Evolutionary conservation across 768 basidiomycete species (phyloP).

Genomic region (Mycena floridula): DNA sequence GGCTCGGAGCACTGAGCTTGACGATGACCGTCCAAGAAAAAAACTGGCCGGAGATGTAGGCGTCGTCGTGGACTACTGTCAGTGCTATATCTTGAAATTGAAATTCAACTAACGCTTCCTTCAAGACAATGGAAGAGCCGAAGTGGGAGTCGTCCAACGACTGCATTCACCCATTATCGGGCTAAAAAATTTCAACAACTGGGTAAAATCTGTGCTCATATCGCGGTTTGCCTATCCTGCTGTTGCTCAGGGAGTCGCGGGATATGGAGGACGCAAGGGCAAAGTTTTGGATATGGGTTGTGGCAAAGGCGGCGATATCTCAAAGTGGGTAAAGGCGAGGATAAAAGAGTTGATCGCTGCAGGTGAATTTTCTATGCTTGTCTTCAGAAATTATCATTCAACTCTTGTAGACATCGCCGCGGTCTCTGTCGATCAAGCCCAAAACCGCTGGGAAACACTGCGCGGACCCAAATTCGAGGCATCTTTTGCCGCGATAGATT

Average conservation of each 20-base stretch:
- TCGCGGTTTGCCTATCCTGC: constrained; percentile 79
- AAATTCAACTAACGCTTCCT: constrained; percentile 2
- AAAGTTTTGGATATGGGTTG: constrained; percentile 95
- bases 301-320: constrained; percentile 97
- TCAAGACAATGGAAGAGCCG: constrained; percentile 87
- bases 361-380: constrained; percentile 39
- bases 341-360: constrained; percentile 76
- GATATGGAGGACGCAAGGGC: constrained; percentile 37
- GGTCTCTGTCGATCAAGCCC: constrained; percentile 87
- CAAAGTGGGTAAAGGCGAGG: constrained; percentile 88
- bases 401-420: constrained; percentile 71
- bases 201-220: constrained; percentile 97
- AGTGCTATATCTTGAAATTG: constrained; percentile 15
- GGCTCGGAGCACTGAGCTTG: constrained; percentile 27
- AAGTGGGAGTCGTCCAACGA: constrained; percentile 82
- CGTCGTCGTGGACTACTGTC: constrained; percentile 75
- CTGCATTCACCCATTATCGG: constrained; percentile 92
- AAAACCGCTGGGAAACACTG: constrained; percentile 53
- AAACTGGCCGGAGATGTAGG: constrained; percentile 64
- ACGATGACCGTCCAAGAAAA: constrained; percentile 37
- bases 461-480: constrained; percentile 62
- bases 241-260: constrained; percentile 34
- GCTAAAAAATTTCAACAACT: constrained; percentile 97
- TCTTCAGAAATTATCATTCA: constrained; percentile 6
- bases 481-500: constrained; percentile 81